A percentile compares a stretch with the other conserved stretches of the same genome.
Evolutionary conservation across 768 basidiomycete species (phyloP).

Genomic region (Holtermanniella nyarrowii): DNA sequence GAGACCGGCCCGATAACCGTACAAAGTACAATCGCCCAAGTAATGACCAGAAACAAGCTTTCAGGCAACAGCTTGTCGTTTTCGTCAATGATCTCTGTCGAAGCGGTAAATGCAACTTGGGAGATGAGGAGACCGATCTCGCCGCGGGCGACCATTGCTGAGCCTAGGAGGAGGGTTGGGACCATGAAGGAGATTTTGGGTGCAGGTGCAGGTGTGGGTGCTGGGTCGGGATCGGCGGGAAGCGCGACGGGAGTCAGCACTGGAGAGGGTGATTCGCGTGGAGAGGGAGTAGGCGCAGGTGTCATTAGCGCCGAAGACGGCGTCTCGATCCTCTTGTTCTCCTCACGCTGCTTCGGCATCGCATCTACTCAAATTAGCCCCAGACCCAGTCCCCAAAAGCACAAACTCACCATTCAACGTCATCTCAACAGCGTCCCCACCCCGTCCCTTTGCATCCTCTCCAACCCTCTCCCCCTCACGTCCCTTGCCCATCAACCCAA

Average conservation of each 20-base stretch:
- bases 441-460: constrained; percentile 9
- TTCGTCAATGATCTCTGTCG: constrained; percentile 40
- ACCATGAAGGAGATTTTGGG: not conserved
- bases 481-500: constrained; percentile 5
- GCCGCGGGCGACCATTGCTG: constrained; percentile 58
- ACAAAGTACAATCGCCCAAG: constrained; percentile 52
- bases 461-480: not conserved
- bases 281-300: not conserved
- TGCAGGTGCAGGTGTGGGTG: not conserved
- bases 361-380: not conserved
- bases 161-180: constrained; percentile 44
- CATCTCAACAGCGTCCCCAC: constrained; percentile 3
- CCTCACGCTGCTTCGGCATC: not conserved
- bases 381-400: not conserved
- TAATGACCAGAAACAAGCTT: constrained; percentile 50
- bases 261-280: not conserved
- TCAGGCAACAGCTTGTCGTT: constrained; percentile 26
- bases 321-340: not conserved
- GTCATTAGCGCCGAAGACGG: not conserved
- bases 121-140: constrained; percentile 51
- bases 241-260: not conserved
- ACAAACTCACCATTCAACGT: not conserved
- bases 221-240: not conserved
- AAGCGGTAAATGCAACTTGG: constrained; percentile 37
- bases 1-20: constrained; percentile 48